Evolutionary conservation across 2,329 filamentous ascomycete genomes (phyloP), one percentile per base, ranked within the genome.

Genomic region (Epichloe gansuensis): DNA sequence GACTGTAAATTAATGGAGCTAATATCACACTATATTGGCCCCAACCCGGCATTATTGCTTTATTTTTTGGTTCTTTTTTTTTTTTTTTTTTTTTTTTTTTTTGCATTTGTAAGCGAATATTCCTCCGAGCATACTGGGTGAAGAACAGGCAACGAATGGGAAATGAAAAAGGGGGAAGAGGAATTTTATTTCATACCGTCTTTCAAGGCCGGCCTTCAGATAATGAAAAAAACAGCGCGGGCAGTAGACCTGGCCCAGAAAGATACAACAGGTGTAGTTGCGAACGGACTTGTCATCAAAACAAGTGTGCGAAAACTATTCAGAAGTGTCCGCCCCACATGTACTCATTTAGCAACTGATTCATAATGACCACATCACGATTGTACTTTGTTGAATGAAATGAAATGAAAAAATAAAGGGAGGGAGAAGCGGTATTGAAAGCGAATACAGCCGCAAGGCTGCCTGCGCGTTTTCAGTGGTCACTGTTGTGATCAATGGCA

Each of bases 1-100:
- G 51, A 23, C 42, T 57, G 42, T 61, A 45, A 60, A 39, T 12
- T 21, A 11, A 17, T 15, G 13, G 13, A 21, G 3, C 8, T 25
- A 7, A 25, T 4, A 13, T 31, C 31, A 31, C 27, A 17, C 17
- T 5, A 25, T 15, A n/a, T 25, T 25, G 13, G 7, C 36, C 3
- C 12, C 3, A 36, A 12, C 34, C 7, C 12, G 13, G 31, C 15
- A 27, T n/a, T 36, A 9, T 36, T 39, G 13, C 39, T 25, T 31
- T 25, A 5, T 2, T 17, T 5, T 47, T 3, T 17, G 4, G 13
- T 25, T 1, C 1, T 17, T 17, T 25, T 31, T 25, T 4, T 2
- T 17, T 5, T 1, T 17, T 17, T 17, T 25, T 31, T 25, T 4
- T 2, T 17, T 5, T 47, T 3, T 17, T 4, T 15, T 25, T 35